Percentiles rank a stretch among this genome's conserved stretches.
Conservation (phyloP, 257 asterid genomes). For the Penstemon eatonii region DNA sequence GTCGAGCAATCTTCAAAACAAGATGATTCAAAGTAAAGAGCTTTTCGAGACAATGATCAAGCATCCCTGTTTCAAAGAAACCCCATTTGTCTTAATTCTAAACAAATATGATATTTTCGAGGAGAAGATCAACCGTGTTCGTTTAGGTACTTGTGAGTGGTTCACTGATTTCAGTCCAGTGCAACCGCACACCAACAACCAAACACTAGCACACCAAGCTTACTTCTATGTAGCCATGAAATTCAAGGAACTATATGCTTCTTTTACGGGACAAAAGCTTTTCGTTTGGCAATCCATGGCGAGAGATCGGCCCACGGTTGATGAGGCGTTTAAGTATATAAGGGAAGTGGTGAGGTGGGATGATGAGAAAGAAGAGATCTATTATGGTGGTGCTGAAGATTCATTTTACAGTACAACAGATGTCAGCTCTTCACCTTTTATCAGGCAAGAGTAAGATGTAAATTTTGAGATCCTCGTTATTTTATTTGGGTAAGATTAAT, state of each 20-base stretch:
- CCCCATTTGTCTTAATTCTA: conserved; percentile 64
- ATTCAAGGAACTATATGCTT: conserved; percentile 76
- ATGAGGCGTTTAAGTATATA: conserved; percentile 73
- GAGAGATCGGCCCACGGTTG: conserved; percentile 63
- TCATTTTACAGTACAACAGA: conserved; percentile 87
- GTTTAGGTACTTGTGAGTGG: conserved; percentile 67
- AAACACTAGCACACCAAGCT: conserved; percentile 74
- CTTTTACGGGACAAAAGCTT: conserved; percentile 62
- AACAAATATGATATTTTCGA: conserved; percentile 80
- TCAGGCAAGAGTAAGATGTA: conserved; percentile 40
- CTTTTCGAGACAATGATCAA: conserved; percentile 66
- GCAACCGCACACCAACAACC: conserved; percentile 58
- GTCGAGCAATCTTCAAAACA: conserved; percentile 54
- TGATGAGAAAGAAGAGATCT: conserved; percentile 64
- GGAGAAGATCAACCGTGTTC: conserved; percentile 60
- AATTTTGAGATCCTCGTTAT: conserved; percentile 42
- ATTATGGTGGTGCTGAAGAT: conserved; percentile 54
- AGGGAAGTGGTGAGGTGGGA: conserved; percentile 90
- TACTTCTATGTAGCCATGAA: conserved; percentile 79
- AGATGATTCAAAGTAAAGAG: conserved; percentile 72
- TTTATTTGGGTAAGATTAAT: conserved; percentile 30
- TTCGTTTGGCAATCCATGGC: conserved; percentile 87
- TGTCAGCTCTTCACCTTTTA: conserved; percentile 56
- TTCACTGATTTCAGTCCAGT: conserved; percentile 67
- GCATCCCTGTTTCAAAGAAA: conserved; percentile 76